Base-by-base conservation (phyloP, 1,139 yeast genomes). In the Pichia sp. region DNA sequence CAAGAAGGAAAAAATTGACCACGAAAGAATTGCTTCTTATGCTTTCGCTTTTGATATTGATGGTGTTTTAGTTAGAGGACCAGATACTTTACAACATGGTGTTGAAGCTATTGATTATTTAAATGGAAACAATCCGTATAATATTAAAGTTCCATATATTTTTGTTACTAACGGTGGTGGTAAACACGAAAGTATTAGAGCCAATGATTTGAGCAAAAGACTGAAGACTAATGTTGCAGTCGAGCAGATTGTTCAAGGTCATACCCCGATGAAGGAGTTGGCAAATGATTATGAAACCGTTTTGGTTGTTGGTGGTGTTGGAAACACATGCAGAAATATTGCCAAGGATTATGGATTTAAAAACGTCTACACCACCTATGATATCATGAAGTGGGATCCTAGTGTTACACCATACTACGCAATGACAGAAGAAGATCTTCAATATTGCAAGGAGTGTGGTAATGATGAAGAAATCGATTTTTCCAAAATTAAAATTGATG, bases 91-190 rank as follows among this genome's bases (percentile, higher is more conserved):
- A 45, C 88, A 90, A 0, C 79, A 81, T 57, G 92, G 92, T 1
- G 73, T 72, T 27, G 76, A 80, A 50, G 95, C 95, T 5, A 66
- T 85, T 55, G 71, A 69, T 51, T 62, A 83, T 68, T 71, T 85
- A 52, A 79, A 84, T 56, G 95, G 95, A 47, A 79, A 79, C 39
- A 85, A 85, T 68, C 75, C 81, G 59, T 84, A 85, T 68, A 77
- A 83, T 60, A 81, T 85, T 56, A 79, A 76, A 54, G 88, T 85
- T n/a, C 95, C 95, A 3, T 83, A 82, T 56, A 83, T 85, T 49
- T 84, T 82, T 64, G 92, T 85, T 53, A 85, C 95, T 45, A 85
- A 85, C 61, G 95, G 95, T 53, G 95, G 95, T 54, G 95, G 95
- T 44, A 78, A 83, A 59, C 85, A 87, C 6, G 95, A 85, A 60